Evolutionary conservation across 495 filamentous ascomycete species (phyloP).

Genomic region (Rhizodiscina lignyota): DNA sequence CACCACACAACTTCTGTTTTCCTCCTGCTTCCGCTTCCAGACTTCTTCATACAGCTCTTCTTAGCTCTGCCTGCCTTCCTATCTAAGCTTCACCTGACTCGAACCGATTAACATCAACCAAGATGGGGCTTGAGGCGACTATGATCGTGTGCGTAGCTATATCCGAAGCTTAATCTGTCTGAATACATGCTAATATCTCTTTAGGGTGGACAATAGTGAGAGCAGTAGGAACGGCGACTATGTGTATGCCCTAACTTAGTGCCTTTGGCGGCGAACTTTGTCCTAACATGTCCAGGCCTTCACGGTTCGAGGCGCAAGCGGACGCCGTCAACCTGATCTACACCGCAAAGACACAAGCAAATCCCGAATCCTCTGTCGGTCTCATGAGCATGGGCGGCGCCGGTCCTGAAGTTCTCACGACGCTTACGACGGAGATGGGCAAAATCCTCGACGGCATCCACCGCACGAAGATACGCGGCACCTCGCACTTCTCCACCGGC

Average conservation of each 20-base stretch:
- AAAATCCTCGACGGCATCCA: constrained; percentile 89
- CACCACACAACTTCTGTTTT: too few relatives aligned
- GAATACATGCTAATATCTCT: constrained; percentile 2
- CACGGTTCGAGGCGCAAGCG: constrained; percentile 85
- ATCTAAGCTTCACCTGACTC: not conserved
- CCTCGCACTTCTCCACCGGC: constrained; percentile 70
- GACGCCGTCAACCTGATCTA: constrained; percentile 93
- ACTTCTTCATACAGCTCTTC: too few relatives aligned
- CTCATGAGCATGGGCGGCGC: constrained; percentile 98
- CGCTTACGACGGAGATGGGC: constrained; percentile 85
- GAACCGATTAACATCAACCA: constrained; percentile 17
- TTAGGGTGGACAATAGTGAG: constrained; percentile 92
- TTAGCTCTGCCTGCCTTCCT: not conserved
- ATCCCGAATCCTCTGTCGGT: constrained; percentile 91
- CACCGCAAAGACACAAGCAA: constrained; percentile 79
- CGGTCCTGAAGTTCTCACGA: constrained; percentile 89
- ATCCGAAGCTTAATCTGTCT: constrained; percentile 9
- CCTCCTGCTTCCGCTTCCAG: too few relatives aligned
- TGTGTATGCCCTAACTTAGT: constrained; percentile 29
- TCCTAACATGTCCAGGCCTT: constrained; percentile 37
- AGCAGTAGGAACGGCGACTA: constrained; percentile 96
- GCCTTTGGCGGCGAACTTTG: not conserved
- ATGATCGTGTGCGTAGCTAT: constrained; percentile 53
- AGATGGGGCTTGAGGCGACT: constrained; percentile 56
- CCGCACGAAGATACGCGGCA: constrained; percentile 82